These are phyloP conservation scores for Pisolithus tinctorius DNA, from an alignment of 768 basidiomycete species.

Conservation along the genomic window DNA sequence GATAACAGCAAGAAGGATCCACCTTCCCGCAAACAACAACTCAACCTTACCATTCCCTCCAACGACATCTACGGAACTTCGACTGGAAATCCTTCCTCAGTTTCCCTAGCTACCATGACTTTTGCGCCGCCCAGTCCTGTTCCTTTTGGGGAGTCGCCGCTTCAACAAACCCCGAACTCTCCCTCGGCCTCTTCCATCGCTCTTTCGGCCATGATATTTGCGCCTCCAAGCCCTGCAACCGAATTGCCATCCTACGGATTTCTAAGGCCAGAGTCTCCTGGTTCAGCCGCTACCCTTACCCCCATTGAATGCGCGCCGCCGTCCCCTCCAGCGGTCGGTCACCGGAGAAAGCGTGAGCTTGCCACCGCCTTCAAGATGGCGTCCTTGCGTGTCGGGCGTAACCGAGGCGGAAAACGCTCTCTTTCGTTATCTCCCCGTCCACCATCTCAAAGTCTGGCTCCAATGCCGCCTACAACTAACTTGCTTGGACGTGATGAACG, in stretches of 20 bases:
- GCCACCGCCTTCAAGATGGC: constrained; percentile 42
- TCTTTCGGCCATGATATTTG: constrained; percentile 25
- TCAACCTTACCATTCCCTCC: constrained; percentile 12
- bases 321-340: constrained; percentile 3
- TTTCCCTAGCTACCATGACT: constrained; percentile 25
- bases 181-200: constrained; percentile 12
- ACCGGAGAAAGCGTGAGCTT: constrained; percentile 33
- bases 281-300: constrained; percentile 22
- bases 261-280: constrained; percentile 15
- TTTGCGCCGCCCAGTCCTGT: constrained; percentile 26
- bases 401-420: constrained; percentile 20
- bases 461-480: constrained; percentile 62
- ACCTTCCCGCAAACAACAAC: constrained; percentile 7
- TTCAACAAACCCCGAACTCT: constrained; percentile 1
- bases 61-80: constrained; percentile 14
- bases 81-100: constrained; percentile 11
- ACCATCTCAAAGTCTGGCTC: constrained; percentile 4
- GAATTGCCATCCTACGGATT: constrained; percentile 6
- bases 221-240: constrained; percentile 19
- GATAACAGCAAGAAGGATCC: background rate
- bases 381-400: constrained; percentile 29
- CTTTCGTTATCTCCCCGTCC: constrained; percentile 23
- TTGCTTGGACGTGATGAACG: constrained; percentile 57
- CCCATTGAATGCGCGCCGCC: constrained; percentile 25
- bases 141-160: constrained; percentile 7